Percentiles rank a stretch among this genome's conserved stretches.
Evolutionary conservation across 352 stramenopile species (phyloP).

Genomic region (Phytophthora foliorum): DNA sequence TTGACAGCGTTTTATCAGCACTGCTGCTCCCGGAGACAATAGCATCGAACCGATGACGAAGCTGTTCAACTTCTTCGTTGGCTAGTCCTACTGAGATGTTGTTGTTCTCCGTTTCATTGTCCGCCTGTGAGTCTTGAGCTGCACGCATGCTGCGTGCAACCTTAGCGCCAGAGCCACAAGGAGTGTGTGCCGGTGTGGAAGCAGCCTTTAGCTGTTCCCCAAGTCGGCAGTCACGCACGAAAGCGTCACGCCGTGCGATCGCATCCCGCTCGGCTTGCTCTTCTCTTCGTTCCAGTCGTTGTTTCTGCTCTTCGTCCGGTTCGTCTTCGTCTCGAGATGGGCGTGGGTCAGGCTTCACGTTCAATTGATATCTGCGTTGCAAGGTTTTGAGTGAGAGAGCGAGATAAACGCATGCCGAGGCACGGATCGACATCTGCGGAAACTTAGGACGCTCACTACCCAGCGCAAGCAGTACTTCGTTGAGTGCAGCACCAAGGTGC

Average conservation of each 20-base stretch:
- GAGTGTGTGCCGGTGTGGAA: conserved; percentile 46
- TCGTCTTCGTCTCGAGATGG: conserved; percentile 34
- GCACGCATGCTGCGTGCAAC: conserved; percentile 57
- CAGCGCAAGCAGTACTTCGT: conserved; percentile 66
- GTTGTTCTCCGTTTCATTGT: conserved; percentile 8
- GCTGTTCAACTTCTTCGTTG: conserved; percentile 32
- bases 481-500: conserved; percentile 63
- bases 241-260: conserved; percentile 37
- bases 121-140: conserved; percentile 17
- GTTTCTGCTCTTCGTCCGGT: conserved; percentile 34
- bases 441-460: conserved; percentile 74
- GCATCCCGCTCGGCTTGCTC: conserved; percentile 35
- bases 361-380: conserved; percentile 30
- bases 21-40: conserved; percentile 38
- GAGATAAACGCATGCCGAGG: conserved; percentile 67
- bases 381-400: conserved; percentile 65
- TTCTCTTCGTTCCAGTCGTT: conserved; percentile 27
- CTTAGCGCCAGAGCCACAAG: conserved; percentile 62
- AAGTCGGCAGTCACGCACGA: conserved; percentile 67
- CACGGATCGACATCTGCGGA: conserved; percentile 38
- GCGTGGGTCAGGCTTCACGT: conserved; percentile 27
- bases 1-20: conserved; percentile 15
- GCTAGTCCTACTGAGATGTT: not conserved
- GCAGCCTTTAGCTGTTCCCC: conserved; percentile 52
- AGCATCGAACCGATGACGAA: conserved; percentile 49